Base-by-base conservation (phyloP, 2,329 filamentous ascomycete species). In the Colletotrichum kahawae region DNA sequence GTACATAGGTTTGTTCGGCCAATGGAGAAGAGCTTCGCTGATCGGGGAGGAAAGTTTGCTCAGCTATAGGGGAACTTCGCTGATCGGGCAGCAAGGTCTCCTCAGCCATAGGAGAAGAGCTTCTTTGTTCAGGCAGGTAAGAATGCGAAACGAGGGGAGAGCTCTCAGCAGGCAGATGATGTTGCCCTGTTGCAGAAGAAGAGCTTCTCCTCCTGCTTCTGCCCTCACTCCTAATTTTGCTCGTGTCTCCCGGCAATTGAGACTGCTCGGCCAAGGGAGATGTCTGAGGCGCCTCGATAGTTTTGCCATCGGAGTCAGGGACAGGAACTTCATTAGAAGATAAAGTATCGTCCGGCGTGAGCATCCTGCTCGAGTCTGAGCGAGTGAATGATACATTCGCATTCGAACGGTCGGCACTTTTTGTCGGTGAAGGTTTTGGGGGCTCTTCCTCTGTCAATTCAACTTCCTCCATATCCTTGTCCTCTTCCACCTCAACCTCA, bases 341-440 rank as follows among this genome's bases (percentile, higher is more conserved):
- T 18, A 86, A 86, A 68, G 86, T 90, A 77, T 90, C 85, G 76
- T 90, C 89, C 68, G 89, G 89, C 54, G 89, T 90, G 75, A 88
- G 88, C 76, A 90, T 83, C 76, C 88, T 87, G 65, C 82, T 86
- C 31, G 84, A 83, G 54, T 84, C 85, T 76, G 82, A 85, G 79
- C 79, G 84, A 78, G 82, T 84, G 77, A 70, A 70, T 48, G 81
- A 79, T 70, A 75, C 77, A 77, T 78, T 82, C 76, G 73, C 80
- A 75, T 82, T 81, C 9, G 82, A 85, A 63, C 77, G 62, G 27
- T 75, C 34, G 64, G 65, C 33, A 38, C 71, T 34, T 24, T 76
- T 76, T 59, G 71, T 56, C 38, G 74, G 70, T 24, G 59, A 72
- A 16, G 38, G 64, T 51, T 66, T 74, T 34, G 65, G 54, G 29